These are phyloP conservation scores for Pelargonium fulgidum DNA, from an alignment of 441 rosid genomes.

Conservation along the genomic window DNA sequence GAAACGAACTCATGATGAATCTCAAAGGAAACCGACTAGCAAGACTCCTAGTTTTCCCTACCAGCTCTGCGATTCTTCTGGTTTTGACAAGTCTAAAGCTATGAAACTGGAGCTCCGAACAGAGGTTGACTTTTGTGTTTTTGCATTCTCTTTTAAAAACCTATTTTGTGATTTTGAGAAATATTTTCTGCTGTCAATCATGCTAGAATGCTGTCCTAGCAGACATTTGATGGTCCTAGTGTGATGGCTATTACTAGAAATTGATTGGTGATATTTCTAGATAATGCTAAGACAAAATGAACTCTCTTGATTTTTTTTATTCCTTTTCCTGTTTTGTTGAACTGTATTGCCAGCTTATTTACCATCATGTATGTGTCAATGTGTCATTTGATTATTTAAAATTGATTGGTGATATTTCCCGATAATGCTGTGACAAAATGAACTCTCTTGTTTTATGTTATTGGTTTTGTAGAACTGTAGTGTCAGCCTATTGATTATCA, in stretches of 20 bases:
- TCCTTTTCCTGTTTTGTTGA: too few relatives aligned
- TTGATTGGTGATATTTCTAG: background rate
- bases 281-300: background rate
- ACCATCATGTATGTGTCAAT: too few relatives aligned
- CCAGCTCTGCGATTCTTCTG: slow-evolving; percentile 4
- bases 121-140: slow-evolving; percentile 5
- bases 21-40: slow-evolving; percentile 1
- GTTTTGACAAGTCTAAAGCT: slow-evolving; percentile 10
- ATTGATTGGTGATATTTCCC: background rate
- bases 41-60: background rate
- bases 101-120: slow-evolving; percentile 3
- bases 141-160: background rate
- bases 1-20: slow-evolving; percentile 14
- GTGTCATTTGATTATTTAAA: background rate
- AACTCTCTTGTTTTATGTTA: too few relatives aligned
- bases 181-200: background rate
- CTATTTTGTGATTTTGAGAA: background rate
- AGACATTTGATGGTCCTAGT: background rate
- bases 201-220: background rate
- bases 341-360: too few relatives aligned
- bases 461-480: background rate
- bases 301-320: background rate
- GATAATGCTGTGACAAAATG: background rate
- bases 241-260: background rate
- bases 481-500: background rate